Percentiles rank a stretch among this genome's conserved stretches.
These are phyloP conservation scores for Saccharomycopsis javanensis DNA, from an alignment of 805 yeast genomes.

Conservation along the genomic window DNA sequence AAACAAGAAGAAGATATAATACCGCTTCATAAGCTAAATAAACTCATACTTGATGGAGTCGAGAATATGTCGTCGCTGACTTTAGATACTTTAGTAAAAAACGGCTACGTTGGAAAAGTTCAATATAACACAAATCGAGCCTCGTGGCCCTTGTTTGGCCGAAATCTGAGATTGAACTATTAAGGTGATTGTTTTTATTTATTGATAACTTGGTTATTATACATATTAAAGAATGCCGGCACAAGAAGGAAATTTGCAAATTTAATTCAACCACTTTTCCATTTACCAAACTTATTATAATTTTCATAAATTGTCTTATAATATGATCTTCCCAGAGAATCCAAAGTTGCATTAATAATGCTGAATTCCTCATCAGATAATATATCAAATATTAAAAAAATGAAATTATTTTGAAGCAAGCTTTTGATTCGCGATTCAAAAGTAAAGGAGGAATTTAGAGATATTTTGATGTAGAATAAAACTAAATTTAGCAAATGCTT, in stretches of 20 bases:
- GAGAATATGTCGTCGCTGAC: conserved; percentile 1
- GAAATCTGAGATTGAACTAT: conserved; percentile 1
- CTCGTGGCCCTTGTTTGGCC: conserved; percentile 9
- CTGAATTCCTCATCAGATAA: conserved; percentile 58
- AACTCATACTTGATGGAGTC: conserved; percentile 10
- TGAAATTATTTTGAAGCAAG: conserved; percentile 38
- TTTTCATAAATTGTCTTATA: conserved; percentile 60
- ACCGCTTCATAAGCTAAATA: conserved; percentile 1
- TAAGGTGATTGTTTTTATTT: neutral
- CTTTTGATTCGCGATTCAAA: conserved; percentile 34
- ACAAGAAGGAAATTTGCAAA: neutral
- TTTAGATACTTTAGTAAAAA: neutral
- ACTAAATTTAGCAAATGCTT: conserved; percentile 52
- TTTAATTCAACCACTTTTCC: conserved; percentile 36
- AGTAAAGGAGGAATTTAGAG: conserved; percentile 39
- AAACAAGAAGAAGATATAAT: neutral
- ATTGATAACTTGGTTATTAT: neutral
- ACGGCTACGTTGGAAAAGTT: conserved; percentile 6
- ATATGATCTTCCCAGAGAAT: conserved; percentile 56
- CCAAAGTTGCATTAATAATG: conserved; percentile 54
- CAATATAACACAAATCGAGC: neutral
- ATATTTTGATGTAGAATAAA: conserved; percentile 45
- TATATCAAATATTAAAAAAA: conserved; percentile 58
- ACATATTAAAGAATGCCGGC: neutral
- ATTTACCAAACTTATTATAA: conserved; percentile 69